phyloP scores from a whole-genome alignment of 179 eudicot species.

The Spergularia azorica region DNA sequence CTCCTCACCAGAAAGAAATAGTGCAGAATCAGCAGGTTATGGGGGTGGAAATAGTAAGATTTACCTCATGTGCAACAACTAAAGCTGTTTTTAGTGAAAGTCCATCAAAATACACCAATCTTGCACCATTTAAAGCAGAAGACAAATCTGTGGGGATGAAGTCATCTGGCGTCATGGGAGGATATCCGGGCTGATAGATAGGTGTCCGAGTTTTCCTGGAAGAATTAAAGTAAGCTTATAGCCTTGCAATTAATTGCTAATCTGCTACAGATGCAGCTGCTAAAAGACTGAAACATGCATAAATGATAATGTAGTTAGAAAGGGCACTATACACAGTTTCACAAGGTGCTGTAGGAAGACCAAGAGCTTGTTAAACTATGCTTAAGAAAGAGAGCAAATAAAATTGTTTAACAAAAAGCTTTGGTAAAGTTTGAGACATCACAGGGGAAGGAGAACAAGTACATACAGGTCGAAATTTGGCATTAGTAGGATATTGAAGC shows the following conservation, averaged over 20 bases:
- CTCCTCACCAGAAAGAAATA: background rate
- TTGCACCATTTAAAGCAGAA: constrained; percentile 57
- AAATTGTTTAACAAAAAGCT: background rate
- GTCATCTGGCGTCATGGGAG: constrained; percentile 76
- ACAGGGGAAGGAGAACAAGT: background rate
- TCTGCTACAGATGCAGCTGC: background rate
- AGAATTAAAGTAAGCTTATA: constrained; percentile 18
- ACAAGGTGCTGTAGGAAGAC: background rate
- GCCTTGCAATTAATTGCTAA: background rate
- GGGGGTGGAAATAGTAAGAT: background rate
- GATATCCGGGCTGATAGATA: constrained; percentile 78
- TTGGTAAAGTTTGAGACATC: background rate
- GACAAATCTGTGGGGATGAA: constrained; percentile 43
- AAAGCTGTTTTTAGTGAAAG: constrained; percentile 67
- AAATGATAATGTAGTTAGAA: background rate
- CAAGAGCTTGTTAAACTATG: background rate
- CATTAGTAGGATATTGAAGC: background rate
- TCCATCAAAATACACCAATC: constrained; percentile 70
- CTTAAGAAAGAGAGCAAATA: constrained; percentile 1
- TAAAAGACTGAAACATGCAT: background rate
- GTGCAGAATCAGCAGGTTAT: background rate
- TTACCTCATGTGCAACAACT: constrained; percentile 73
- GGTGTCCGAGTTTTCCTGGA: constrained; percentile 88
- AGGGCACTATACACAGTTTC: background rate
- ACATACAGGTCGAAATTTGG: background rate